Conservation (phyloP, 805 yeast species). For the Lachancea quebecensis region DNA sequence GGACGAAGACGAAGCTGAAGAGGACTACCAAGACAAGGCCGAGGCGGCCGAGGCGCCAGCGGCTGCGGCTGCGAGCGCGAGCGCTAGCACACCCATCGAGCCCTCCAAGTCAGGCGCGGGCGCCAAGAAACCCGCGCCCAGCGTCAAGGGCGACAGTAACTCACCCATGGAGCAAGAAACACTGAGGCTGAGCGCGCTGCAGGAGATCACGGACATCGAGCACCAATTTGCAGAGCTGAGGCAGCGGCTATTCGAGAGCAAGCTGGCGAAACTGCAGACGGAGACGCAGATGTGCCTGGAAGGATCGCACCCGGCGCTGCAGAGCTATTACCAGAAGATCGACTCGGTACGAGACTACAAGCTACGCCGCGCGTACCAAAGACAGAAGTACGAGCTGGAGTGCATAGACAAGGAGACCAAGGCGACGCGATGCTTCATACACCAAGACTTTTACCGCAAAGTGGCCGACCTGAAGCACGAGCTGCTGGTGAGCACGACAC, state of each 20-base stretch:
- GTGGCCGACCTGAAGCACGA: conserved; percentile 58
- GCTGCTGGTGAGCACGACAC: conserved; percentile 66
- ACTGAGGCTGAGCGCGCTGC: conserved; percentile 33
- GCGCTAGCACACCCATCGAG: neutral
- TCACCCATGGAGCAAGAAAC: conserved; percentile 27
- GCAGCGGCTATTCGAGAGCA: conserved; percentile 80
- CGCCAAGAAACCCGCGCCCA: conserved; percentile 1
- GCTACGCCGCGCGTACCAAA: conserved; percentile 42
- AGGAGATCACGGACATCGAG: conserved; percentile 73
- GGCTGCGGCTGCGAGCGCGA: too few species aligned
- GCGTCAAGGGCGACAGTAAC: conserved; percentile 1
- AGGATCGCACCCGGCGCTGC: conserved; percentile 88
- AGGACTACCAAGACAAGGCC: conserved; percentile 8
- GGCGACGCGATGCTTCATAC: conserved; percentile 71
- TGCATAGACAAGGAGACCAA: conserved; percentile 76
- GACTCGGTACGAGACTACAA: conserved; percentile 69
- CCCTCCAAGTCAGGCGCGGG: neutral
- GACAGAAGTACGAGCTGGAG: conserved; percentile 58
- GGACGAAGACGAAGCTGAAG: conserved; percentile 7
- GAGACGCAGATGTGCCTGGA: conserved; percentile 81
- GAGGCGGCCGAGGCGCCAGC: conserved; percentile 1
- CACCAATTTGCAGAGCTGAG: conserved; percentile 78
- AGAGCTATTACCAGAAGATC: conserved; percentile 62
- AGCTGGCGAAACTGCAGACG: conserved; percentile 64
- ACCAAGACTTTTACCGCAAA: conserved; percentile 72